Evolutionary conservation across 805 yeast species (phyloP).

Genomic region (Candida maris): DNA sequence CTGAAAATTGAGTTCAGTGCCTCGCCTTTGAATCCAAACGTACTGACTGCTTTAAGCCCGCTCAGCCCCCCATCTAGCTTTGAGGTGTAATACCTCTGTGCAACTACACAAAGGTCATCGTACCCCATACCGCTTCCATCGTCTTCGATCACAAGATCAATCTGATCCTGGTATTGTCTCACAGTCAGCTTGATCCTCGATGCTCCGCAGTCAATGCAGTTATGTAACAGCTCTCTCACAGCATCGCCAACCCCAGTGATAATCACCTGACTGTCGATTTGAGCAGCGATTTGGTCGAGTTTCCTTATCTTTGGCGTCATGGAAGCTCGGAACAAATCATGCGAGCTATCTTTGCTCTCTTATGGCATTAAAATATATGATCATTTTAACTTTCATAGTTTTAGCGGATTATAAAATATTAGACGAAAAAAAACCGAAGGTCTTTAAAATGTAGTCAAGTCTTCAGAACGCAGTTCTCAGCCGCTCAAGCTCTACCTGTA

Average conservation of each 20-base stretch:
- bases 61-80: constrained; percentile 34
- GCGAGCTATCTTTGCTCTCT: no score
- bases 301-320: no score
- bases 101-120: constrained; percentile 45
- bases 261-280: constrained; percentile 33
- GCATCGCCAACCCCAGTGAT: constrained; percentile 39
- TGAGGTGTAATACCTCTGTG: constrained; percentile 51
- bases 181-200: constrained; percentile 29
- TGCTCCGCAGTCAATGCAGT: constrained; percentile 55
- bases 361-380: no score
- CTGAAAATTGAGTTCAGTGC: constrained; percentile 56
- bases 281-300: no score
- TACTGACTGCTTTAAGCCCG: constrained; percentile 36
- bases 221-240: constrained; percentile 48
- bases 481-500: no score
- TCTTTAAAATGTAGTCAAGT: no score
- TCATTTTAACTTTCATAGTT: no score
- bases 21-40: constrained; percentile 74
- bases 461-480: no score
- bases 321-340: no score
- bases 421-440: no score
- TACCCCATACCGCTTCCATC: constrained; percentile 67
- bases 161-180: constrained; percentile 23
- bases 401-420: no score
- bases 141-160: constrained; percentile 48